phyloP scores from a whole-genome alignment of 1,284 basidiomycete species.

The Cryptococcus floricola region DNA sequence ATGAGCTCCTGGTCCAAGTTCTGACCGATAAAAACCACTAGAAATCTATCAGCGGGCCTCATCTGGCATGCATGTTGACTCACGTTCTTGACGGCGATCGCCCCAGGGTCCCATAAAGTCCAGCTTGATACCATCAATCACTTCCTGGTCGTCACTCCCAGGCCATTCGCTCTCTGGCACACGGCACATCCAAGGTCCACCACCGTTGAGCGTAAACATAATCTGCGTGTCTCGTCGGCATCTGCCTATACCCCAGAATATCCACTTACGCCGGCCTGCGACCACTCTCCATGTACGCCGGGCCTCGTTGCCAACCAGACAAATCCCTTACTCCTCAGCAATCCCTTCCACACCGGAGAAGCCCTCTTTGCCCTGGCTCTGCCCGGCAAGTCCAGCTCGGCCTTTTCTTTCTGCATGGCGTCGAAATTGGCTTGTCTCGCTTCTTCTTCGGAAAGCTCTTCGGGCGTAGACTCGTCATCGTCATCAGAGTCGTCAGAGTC shows the following conservation, averaged over 20 bases:
- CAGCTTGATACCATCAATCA: slow-evolving; percentile 44
- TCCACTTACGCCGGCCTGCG: slow-evolving; percentile 49
- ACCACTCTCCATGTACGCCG: slow-evolving; percentile 50
- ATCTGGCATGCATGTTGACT: slow-evolving; percentile 6
- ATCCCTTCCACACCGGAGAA: slow-evolving; percentile 41
- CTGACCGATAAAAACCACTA: slow-evolving; percentile 45
- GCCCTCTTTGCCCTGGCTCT: slow-evolving; percentile 48
- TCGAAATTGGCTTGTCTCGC: slow-evolving; percentile 12
- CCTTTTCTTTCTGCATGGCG: slow-evolving; percentile 37
- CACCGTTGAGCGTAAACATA: slow-evolving; percentile 49
- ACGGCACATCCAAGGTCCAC: slow-evolving; percentile 49
- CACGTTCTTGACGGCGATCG: slow-evolving; percentile 50
- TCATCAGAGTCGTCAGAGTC: slow-evolving; percentile 25
- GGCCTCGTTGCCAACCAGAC: slow-evolving; percentile 49
- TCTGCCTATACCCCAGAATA: neutral
- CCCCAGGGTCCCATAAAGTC: slow-evolving; percentile 52
- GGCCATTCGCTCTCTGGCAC: slow-evolving; percentile 48
- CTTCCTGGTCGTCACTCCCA: slow-evolving; percentile 37
- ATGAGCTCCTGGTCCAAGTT: slow-evolving; percentile 41
- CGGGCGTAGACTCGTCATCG: slow-evolving; percentile 13
- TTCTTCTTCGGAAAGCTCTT: slow-evolving; percentile 23
- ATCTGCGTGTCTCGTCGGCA: slow-evolving; percentile 17
- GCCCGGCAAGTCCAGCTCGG: slow-evolving; percentile 49
- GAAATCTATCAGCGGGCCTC: neutral
- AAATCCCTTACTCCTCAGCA: slow-evolving; percentile 52